phyloP scores from a whole-genome alignment of 192 early-diverging fungal species.

The Rhizoclosmatium globosum region DNA sequence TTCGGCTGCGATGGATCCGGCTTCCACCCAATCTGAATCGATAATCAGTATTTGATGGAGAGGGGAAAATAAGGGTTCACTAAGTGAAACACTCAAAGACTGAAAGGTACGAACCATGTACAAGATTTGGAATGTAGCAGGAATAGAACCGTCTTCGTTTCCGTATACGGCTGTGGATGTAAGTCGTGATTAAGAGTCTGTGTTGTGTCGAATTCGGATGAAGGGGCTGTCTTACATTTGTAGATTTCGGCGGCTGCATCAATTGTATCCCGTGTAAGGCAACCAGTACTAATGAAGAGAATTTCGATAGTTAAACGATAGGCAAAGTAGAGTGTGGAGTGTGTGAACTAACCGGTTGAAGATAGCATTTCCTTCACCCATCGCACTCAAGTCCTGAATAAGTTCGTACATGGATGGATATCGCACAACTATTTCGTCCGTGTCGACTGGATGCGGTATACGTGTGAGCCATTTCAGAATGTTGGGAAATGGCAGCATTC shows the following conservation, averaged over 20 bases:
- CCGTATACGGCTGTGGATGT: conserved; percentile 79
- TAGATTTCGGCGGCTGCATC: conserved; percentile 87
- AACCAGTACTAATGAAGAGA: conserved; percentile 31
- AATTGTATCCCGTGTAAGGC: conserved; percentile 78
- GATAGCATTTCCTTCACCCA: conserved; percentile 96
- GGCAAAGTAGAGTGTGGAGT: not conserved
- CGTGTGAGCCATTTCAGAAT: not conserved
- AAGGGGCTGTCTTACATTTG: conserved; percentile 62
- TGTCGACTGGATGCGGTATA: conserved; percentile 66
- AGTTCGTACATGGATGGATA: conserved; percentile 94
- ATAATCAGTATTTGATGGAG: not conserved
- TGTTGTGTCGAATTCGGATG: not conserved
- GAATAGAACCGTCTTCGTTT: conserved; percentile 84
- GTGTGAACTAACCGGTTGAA: conserved; percentile 61
- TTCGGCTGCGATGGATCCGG: conserved; percentile 84
- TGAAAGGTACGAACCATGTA: conserved; percentile 45
- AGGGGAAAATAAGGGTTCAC: no score
- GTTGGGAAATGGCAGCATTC: not conserved
- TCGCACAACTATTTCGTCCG: conserved; percentile 89
- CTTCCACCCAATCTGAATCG: conserved; percentile 90
- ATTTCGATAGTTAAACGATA: not conserved
- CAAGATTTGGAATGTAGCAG: conserved; percentile 88
- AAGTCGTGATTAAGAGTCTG: not conserved
- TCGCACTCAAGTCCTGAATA: conserved; percentile 85
- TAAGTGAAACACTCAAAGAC: not conserved